Evolutionary conservation across 768 basidiomycete species (phyloP).

Genomic region (Hysterangium stoloniferum): DNA sequence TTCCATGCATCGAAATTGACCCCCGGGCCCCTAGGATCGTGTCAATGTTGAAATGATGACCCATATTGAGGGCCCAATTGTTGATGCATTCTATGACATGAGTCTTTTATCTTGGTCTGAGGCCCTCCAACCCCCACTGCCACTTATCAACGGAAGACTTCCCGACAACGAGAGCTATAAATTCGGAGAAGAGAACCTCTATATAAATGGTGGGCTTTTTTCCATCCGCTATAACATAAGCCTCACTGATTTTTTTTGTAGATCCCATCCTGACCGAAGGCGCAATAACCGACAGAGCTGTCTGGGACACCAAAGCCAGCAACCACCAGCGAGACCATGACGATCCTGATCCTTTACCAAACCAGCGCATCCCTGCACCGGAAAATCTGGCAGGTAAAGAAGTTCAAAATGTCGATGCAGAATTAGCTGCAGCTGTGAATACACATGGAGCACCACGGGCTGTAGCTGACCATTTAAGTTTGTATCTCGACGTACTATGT

Average conservation of each 20-base stretch:
- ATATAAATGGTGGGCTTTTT: conserved; percentile 14
- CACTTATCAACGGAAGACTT: conserved; percentile 30
- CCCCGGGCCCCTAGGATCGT: conserved; percentile 31
- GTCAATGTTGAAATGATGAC: conserved; percentile 54
- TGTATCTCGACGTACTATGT: background rate
- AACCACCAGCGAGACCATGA: background rate
- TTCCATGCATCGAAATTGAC: conserved; percentile 15
- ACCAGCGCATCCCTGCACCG: background rate
- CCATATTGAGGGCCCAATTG: conserved; percentile 64
- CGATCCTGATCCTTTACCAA: conserved; percentile 5
- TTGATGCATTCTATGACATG: conserved; percentile 62
- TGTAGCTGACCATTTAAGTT: conserved; percentile 34
- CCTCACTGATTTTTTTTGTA: background rate
- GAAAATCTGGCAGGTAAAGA: conserved; percentile 2
- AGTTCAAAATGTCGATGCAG: conserved; percentile 1
- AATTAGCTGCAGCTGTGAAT: conserved; percentile 1
- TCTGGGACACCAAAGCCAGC: background rate
- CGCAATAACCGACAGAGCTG: background rate
- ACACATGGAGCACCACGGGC: conserved; percentile 17
- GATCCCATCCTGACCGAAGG: conserved; percentile 7
- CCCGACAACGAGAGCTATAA: conserved; percentile 30
- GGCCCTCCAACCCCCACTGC: conserved; percentile 37
- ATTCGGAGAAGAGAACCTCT: conserved; percentile 29
- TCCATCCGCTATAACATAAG: background rate
- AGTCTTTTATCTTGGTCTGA: conserved; percentile 56